phyloP scores from a whole-genome alignment of 371 early-diverging fungal genomes.

The Mortierella sp. region DNA sequence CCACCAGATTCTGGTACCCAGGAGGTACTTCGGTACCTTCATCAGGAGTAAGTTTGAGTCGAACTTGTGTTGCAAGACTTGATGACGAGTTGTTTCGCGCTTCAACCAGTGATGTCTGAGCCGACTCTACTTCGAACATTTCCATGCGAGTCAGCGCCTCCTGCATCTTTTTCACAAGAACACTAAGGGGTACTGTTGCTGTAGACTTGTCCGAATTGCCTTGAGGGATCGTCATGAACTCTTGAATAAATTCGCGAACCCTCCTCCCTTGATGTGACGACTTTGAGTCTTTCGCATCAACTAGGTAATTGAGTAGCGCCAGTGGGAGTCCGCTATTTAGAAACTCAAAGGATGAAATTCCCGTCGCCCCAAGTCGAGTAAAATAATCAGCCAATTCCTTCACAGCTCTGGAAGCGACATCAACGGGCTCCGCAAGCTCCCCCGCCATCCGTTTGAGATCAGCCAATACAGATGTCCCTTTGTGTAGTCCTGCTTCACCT shows the following conservation, averaged over 20 bases:
- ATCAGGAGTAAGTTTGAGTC: constrained; percentile 71
- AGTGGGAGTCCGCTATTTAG: constrained; percentile 81
- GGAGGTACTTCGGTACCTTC: constrained; percentile 66
- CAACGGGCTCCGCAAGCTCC: constrained; percentile 22
- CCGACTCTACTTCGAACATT: constrained; percentile 73
- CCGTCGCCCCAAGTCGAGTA: constrained; percentile 57
- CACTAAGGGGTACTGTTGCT: constrained; percentile 43
- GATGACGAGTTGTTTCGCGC: constrained; percentile 70
- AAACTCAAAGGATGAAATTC: constrained; percentile 88
- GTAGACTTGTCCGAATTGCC: neutral
- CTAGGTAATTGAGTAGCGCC: constrained; percentile 66
- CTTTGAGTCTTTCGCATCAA: constrained; percentile 25
- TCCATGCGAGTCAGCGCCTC: constrained; percentile 82
- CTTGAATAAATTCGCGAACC: constrained; percentile 28
- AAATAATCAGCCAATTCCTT: constrained; percentile 45
- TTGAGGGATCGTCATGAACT: constrained; percentile 23
- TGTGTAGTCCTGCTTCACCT: neutral
- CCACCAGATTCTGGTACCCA: constrained; percentile 68
- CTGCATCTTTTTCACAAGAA: constrained; percentile 79
- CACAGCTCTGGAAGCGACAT: constrained; percentile 15
- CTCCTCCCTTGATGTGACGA: constrained; percentile 31
- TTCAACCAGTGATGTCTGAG: constrained; percentile 47
- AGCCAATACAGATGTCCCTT: constrained; percentile 22
- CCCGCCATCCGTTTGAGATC: constrained; percentile 34
- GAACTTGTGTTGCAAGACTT: constrained; percentile 83